These are phyloP conservation scores for Podaxis carcinomalis DNA, from an alignment of 768 basidiomycete genomes.

Conservation along the genomic window DNA sequence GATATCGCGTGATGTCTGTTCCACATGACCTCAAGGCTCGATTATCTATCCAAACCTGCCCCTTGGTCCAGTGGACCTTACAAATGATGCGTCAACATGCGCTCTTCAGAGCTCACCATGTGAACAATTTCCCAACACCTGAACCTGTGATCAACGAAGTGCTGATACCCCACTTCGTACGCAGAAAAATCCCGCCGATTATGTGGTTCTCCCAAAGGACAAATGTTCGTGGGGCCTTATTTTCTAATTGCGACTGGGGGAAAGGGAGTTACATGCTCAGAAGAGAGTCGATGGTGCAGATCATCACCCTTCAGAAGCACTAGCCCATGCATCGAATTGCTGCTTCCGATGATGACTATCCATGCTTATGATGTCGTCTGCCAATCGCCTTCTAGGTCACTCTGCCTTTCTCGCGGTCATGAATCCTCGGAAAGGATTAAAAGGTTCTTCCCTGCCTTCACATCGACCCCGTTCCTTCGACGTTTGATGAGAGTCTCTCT, in stretches of 20 bases:
- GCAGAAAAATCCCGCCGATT: not conserved
- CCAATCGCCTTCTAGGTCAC: not conserved
- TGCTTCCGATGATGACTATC: not conserved
- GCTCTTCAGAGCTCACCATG: no score
- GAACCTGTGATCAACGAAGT: not conserved
- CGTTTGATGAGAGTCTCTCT: not conserved
- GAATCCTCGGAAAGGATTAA: not conserved
- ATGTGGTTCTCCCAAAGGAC: not conserved
- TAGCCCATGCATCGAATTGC: no score
- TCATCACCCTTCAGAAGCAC: no score
- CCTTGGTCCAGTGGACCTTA: no score
- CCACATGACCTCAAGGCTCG: no score
- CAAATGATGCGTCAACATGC: no score
- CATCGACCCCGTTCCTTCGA: not conserved
- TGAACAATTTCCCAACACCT: not conserved
- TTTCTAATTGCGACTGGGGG: not conserved
- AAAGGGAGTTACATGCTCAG: not conserved
- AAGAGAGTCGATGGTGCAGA: not conserved
- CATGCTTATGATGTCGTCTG: not conserved
- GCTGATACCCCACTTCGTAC: not conserved
- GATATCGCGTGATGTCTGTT: no score
- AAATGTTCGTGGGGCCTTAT: no score
- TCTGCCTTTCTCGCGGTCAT: not conserved
- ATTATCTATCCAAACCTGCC: no score
- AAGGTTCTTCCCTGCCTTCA: not conserved